Evolutionary conservation across 2,329 filamentous ascomycete species (phyloP).

Genomic region (Xylaria sp.): DNA sequence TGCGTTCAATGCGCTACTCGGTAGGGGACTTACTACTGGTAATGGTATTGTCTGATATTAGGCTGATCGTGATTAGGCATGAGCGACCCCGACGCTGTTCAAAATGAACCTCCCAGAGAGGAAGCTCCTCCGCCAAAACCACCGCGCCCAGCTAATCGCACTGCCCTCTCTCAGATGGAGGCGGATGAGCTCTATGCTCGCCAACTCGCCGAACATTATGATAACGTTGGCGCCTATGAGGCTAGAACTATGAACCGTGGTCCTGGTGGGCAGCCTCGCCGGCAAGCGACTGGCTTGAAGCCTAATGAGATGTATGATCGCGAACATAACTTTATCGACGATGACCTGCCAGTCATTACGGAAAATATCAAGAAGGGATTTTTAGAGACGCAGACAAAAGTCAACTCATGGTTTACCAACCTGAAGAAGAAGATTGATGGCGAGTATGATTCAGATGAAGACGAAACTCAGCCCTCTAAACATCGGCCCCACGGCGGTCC

Average conservation of each 20-base stretch:
- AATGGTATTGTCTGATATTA: background rate
- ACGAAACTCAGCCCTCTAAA: constrained; percentile 50
- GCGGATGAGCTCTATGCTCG: constrained; percentile 91
- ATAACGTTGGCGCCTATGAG: constrained; percentile 65
- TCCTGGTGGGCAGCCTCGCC: constrained; percentile 42
- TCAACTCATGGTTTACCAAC: constrained; percentile 90
- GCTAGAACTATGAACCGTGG: constrained; percentile 57
- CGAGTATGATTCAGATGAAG: constrained; percentile 76
- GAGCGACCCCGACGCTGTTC: constrained; percentile 76
- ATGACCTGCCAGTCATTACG: constrained; percentile 90
- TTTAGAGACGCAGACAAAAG: constrained; percentile 87
- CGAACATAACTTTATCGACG: constrained; percentile 92
- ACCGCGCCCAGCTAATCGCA: constrained; percentile 70
- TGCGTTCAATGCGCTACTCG: constrained; percentile 92
- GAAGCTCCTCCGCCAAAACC: constrained; percentile 74
- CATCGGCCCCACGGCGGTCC: constrained; percentile 31
- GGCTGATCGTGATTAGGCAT: constrained; percentile 59
- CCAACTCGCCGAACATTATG: constrained; percentile 90
- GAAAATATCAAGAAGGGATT: constrained; percentile 96
- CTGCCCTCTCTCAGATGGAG: constrained; percentile 79
- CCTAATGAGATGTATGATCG: constrained; percentile 66
- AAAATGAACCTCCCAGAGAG: constrained; percentile 60
- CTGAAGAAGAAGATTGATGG: constrained; percentile 95
- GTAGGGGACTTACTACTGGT: constrained; percentile 51
- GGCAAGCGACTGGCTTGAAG: constrained; percentile 58